These are phyloP conservation scores for Leptodermis oblonga DNA, from an alignment of 257 asterid genomes.

Conservation along the genomic window DNA sequence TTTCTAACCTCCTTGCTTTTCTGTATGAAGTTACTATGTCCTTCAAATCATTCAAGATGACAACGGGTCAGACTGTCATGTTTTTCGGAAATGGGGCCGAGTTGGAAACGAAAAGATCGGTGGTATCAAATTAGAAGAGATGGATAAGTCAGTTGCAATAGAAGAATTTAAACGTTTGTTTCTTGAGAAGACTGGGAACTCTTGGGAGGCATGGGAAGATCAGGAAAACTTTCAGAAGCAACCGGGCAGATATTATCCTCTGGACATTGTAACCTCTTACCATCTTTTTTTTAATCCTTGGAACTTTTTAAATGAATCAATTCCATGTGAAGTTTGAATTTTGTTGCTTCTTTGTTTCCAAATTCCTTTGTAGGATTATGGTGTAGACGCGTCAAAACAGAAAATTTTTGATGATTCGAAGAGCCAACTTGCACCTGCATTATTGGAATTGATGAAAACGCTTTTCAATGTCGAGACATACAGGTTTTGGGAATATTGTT, in stretches of 20 bases:
- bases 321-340: slow-evolving; percentile 5
- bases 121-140: slow-evolving; percentile 60
- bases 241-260: slow-evolving; percentile 85
- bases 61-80: slow-evolving; percentile 70
- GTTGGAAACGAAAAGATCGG: slow-evolving; percentile 93
- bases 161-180: slow-evolving; percentile 74
- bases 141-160: slow-evolving; percentile 64
- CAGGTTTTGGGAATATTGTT: slow-evolving; percentile 45
- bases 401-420: slow-evolving; percentile 49
- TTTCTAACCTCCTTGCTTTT: slow-evolving; percentile 4
- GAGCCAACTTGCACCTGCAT: slow-evolving; percentile 69
- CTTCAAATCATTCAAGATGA: slow-evolving; percentile 97
- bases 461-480: slow-evolving; percentile 92
- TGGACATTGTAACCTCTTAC: slow-evolving; percentile 68
- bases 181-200: slow-evolving; percentile 87
- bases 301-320: slow-evolving; percentile 7
- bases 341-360: slow-evolving; percentile 17
- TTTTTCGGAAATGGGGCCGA: slow-evolving; percentile 98
- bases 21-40: slow-evolving; percentile 67
- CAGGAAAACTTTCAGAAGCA: slow-evolving; percentile 65
- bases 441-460: slow-evolving; percentile 81
- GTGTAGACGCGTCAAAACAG: slow-evolving; percentile 57
- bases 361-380: slow-evolving; percentile 68
- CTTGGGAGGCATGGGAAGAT: slow-evolving; percentile 85
- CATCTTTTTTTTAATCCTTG: slow-evolving; percentile 11